Conservation (phyloP, 2,329 filamentous ascomycete genomes). For the Chaetothyriales sp. region DNA sequence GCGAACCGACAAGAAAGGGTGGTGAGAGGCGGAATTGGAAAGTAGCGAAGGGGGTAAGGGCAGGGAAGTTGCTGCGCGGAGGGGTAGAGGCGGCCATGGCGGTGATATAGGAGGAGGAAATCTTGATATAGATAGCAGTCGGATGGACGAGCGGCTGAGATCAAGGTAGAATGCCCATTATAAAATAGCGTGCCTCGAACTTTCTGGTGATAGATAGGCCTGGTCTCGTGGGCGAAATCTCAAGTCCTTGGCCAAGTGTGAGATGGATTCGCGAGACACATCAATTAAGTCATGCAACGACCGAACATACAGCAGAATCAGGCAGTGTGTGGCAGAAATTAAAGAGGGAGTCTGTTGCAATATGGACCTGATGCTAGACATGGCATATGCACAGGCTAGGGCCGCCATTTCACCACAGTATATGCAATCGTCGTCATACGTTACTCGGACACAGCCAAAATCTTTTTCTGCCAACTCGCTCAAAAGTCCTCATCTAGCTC, state of each 20-base stretch:
- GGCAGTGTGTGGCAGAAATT: too few relatives aligned
- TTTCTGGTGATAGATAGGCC: too few relatives aligned
- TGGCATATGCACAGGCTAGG: too few relatives aligned
- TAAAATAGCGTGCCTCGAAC: too few relatives aligned
- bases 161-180: background rate
- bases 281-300: too few relatives aligned
- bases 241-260: too few relatives aligned
- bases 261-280: too few relatives aligned
- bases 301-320: too few relatives aligned
- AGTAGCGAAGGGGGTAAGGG: background rate
- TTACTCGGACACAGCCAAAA: background rate
- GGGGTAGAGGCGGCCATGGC: background rate
- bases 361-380: too few relatives aligned
- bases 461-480: background rate
- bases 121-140: background rate
- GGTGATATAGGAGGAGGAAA: background rate
- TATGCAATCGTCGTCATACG: background rate
- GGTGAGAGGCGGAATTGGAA: conserved; percentile 1
- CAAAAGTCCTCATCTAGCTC: conserved; percentile 18
- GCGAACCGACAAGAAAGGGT: conserved; percentile 16
- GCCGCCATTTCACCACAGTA: background rate
- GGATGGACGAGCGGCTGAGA: background rate
- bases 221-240: background rate
- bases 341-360: too few relatives aligned
- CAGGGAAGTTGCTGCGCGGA: background rate